Evolutionary conservation across 805 yeast genomes (phyloP), one percentile per base, ranked within the genome.

Genomic region (Kluyveromyces nonfermentans): DNA sequence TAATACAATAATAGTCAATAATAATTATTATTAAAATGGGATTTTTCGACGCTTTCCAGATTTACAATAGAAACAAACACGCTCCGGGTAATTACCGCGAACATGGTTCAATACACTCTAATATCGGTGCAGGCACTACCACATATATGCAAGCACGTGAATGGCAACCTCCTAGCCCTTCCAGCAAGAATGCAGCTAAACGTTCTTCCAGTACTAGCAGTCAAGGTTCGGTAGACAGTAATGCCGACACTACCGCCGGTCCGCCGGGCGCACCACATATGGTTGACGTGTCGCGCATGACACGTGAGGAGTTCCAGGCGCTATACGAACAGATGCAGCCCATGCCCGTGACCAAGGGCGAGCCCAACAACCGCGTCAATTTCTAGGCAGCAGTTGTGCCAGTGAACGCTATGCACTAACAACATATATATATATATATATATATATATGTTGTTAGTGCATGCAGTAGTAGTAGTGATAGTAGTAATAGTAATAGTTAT

Each of bases 21-120:
- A n/a, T n/a, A n/a, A n/a, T n/a, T n/a, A n/a, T n/a, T n/a, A 25
- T 20, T n/a, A 53, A 42, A 49, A 48, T 44, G 41, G 54, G 53
- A 42, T 44, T 63, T 44, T 59, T 59, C 51, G 58, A 62, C 38
- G 55, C 67, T 34, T 63, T 63, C 42, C 52, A 51, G 43, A 63
- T 63, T 16, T 59, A 63, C 48, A 58, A 62, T 50, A 53, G 45
- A 37, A 52, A 50, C 34, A 63, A 63, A 39, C 67, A 63, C 45
- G 52, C 60, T 17, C 40, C 49, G 1, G 41, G 31, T n/a, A 34
- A 44, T 42, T 40, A 38, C 20, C 31, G 19, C 15, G 37, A 37
- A 44, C 37, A 38, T 15, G 46, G 46, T 14, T 37, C 41, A 7
- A 36, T 33, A 36, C 34, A 40, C 33, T 47, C 48, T 38, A 47